A percentile compares a stretch with the other conserved stretches of the same genome.
These are phyloP conservation scores for Colletotrichum sp. DNA, from an alignment of 2,329 filamentous ascomycete genomes.

Conservation along the genomic window DNA sequence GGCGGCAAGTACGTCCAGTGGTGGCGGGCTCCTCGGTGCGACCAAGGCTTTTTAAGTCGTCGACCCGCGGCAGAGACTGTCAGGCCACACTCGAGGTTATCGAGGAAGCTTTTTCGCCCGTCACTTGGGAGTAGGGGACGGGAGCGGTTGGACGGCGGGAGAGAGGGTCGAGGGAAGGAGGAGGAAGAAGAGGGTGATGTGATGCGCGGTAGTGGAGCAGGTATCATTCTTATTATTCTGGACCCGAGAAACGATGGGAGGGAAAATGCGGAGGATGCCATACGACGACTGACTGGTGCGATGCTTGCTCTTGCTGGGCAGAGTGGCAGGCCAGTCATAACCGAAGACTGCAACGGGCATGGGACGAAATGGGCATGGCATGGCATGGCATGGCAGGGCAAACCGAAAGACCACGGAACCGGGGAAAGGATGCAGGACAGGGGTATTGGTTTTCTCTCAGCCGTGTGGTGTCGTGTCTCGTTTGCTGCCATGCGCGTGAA, in stretches of 20 bases:
- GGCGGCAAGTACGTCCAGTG: not conserved
- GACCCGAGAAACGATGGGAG: not conserved
- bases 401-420: not conserved
- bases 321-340: constrained; percentile 7
- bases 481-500: not conserved
- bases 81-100: constrained; percentile 4
- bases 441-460: not conserved
- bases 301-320: not conserved
- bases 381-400: constrained; percentile 13
- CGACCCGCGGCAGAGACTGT: not conserved
- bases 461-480: not conserved
- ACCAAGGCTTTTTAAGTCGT: not conserved
- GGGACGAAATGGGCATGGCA: constrained; percentile 16
- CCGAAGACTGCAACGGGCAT: constrained; percentile 10
- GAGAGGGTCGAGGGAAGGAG: not conserved
- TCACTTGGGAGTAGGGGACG: not conserved
- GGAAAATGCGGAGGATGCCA: constrained; percentile 15
- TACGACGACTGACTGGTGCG: not conserved
- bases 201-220: constrained; percentile 20
- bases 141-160: not conserved
- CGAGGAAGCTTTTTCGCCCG: not conserved
- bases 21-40: not conserved
- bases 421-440: not conserved
- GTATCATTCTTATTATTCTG: constrained; percentile 22
- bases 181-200: constrained; percentile 1